Base-by-base conservation (phyloP, 805 yeast species). In the Ogataea chonburiensis region DNA sequence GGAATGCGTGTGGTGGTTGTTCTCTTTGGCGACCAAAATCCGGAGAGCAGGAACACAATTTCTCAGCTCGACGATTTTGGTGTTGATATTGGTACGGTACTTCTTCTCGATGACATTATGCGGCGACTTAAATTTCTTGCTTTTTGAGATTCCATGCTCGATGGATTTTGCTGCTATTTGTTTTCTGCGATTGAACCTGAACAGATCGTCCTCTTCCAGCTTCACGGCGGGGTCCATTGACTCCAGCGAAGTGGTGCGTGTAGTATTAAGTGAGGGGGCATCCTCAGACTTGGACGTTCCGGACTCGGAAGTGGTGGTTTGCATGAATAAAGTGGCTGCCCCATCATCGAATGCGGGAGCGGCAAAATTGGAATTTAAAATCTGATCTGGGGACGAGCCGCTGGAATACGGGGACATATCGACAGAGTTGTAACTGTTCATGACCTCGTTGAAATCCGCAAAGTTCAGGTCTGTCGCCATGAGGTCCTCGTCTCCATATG, bases 101-200 rank as follows among this genome's bases (percentile, higher is more conserved):
- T 83, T 80, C 61, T 84, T 84, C 54, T 86, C 95, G 49, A 85
- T 82, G 70, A 84, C 73, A 54, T 85, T 86, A 60, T 85, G 95
- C 10, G 86, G 76, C 3, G 83, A 72, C 61, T 81, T 77, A 34
- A 74, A 70, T 45, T 68, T 70, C 42, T 68, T 70, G 23, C 55
- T 22, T 21, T 37, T 31, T 27, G 33, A 11, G 34, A 29, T 35
- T 4, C 29, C 33, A 13, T 34, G 37, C 13, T 35, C 39, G 9
- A 24, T 13, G 11, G 23, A 9, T 24, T 29, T 35, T 1, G 32
- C n/a, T 9, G 6, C 11, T 4, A 23, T 18, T 11, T 35, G 34
- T 18, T 33, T 36, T 24, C 41, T 22, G 17, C 29, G 27, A 13
- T 25, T 36, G 21, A 28, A 10, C 13, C 20, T 31, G 9, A 28